A percentile compares a stretch with the other conserved stretches of the same genome.
Conservation (phyloP, 2,329 filamentous ascomycete species). For the Cordyceps fumosorosea region DNA sequence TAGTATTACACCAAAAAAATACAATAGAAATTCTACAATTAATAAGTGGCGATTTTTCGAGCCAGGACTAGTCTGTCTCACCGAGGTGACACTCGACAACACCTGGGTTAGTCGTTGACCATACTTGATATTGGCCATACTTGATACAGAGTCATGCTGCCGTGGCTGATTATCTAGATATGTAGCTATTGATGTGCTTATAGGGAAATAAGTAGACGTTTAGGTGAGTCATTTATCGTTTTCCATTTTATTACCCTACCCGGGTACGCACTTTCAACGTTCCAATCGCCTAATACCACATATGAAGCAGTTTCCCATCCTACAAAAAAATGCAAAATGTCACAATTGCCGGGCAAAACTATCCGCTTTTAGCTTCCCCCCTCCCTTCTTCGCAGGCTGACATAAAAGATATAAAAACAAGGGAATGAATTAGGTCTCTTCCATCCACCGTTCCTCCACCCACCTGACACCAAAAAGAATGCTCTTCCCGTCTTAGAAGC, state of each 20-base stretch:
- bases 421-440: neutral
- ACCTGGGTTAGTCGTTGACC: too few relatives aligned
- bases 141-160: too few relatives aligned
- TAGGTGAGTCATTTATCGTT: neutral
- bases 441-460: neutral
- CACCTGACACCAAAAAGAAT: neutral
- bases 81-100: too few relatives aligned
- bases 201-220: too few relatives aligned
- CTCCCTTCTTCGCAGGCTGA: neutral
- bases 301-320: neutral
- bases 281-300: neutral
- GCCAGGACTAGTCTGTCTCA: too few relatives aligned
- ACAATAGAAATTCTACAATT: too few relatives aligned
- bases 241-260: neutral
- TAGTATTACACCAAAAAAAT: too few relatives aligned
- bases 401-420: neutral
- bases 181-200: too few relatives aligned
- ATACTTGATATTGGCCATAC: too few relatives aligned
- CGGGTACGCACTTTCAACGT: neutral
- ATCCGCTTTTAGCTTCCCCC: neutral
- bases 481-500: constrained; percentile 38
- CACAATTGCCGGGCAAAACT: neutral
- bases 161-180: too few relatives aligned
- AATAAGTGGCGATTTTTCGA: too few relatives aligned
- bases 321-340: constrained; percentile 7